Evolutionary conservation across 768 basidiomycete species (phyloP).

Genomic region (Suillus plorans): DNA sequence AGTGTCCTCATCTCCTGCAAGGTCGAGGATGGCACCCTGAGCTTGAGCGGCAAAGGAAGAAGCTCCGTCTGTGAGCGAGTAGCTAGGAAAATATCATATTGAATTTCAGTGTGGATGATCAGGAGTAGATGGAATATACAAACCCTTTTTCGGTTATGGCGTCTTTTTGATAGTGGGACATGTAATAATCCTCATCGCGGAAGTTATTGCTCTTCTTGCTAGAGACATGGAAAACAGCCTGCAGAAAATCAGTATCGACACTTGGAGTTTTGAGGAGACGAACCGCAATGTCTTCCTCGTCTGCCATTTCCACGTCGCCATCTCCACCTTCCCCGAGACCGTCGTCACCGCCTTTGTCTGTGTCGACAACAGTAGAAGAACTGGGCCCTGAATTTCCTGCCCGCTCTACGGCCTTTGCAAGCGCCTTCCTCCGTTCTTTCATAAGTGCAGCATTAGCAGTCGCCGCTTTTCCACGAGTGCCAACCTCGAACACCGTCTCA

Average conservation of each 20-base stretch:
- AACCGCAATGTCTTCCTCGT: constrained; percentile 78
- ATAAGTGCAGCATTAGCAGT: constrained; percentile 72
- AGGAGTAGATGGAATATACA: constrained; percentile 19
- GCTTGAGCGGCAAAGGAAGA: constrained; percentile 87
- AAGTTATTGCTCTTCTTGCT: constrained; percentile 49
- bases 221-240: constrained; percentile 69
- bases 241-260: constrained; percentile 10
- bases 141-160: constrained; percentile 89
- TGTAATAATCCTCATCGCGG: constrained; percentile 85
- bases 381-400: constrained; percentile 33
- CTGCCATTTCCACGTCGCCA: constrained; percentile 63
- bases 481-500: constrained; percentile 92
- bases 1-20: constrained; percentile 73
- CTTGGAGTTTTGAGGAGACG: constrained; percentile 3
- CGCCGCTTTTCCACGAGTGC: constrained; percentile 60
- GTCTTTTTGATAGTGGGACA: constrained; percentile 90
- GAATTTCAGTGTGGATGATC: not conserved
- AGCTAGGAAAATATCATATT: constrained; percentile 44
- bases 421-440: constrained; percentile 81
- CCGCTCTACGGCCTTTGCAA: constrained; percentile 63
- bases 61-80: constrained; percentile 86
- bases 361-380: constrained; percentile 28
- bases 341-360: constrained; percentile 35
- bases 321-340: constrained; percentile 23
- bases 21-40: constrained; percentile 74